Evolutionary conservation across 441 rosid species (phyloP).

Genomic region (Bocquillonia castaneifolia): DNA sequence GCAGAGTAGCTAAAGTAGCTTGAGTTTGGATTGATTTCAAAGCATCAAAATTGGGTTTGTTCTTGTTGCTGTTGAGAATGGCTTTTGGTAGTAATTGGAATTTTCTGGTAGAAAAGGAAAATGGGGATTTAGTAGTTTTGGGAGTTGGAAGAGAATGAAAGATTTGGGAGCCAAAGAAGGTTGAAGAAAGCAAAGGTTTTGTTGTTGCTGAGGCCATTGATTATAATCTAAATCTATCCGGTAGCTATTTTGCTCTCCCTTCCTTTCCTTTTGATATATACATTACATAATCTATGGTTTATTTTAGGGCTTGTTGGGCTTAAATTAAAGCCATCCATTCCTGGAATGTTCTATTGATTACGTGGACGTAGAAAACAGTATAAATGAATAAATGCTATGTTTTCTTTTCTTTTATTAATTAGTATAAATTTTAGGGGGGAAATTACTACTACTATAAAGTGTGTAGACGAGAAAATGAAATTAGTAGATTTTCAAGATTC

Average conservation of each 20-base stretch:
- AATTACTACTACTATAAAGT: neutral
- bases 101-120: constrained; percentile 20
- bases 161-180: constrained; percentile 42
- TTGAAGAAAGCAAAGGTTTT: constrained; percentile 50
- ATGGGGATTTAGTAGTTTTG: constrained; percentile 32
- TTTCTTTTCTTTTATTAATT: neutral
- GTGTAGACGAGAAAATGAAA: neutral
- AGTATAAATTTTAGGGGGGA: neutral
- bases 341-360: neutral
- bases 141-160: constrained; percentile 61
- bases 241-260: neutral
- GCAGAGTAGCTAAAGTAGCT: constrained; percentile 53
- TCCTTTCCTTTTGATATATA: neutral
- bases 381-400: neutral
- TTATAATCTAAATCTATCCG: neutral
- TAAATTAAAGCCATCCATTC: neutral
- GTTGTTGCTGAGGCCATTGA: constrained; percentile 39
- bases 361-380: constrained; percentile 11
- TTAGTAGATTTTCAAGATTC: neutral
- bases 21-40: constrained; percentile 32
- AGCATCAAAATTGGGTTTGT: constrained; percentile 22
- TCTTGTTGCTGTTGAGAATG: constrained; percentile 20
- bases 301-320: neutral
- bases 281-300: neutral
- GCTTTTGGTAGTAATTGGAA: constrained; percentile 22